Evolutionary conservation across 1,139 yeast species (phyloP), one percentile per base, ranked within the genome.

Genomic region (Diutina sp.): DNA sequence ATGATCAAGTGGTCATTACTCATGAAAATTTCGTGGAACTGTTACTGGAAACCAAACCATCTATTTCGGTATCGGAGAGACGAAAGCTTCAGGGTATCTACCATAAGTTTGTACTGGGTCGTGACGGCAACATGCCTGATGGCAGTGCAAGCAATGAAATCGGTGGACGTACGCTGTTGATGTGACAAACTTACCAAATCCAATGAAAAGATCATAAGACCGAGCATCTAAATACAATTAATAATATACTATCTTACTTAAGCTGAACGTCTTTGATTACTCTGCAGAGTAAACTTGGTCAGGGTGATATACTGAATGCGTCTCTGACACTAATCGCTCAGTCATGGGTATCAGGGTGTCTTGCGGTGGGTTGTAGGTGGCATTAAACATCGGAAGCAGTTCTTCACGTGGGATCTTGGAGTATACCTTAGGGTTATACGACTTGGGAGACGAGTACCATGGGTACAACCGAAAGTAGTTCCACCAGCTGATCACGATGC

Each of bases 41-140:
- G 0, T 70, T 89, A 55, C 65, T 70, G 32, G 96, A 88, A 60
- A 90, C 97, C 0, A 90, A 87, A 62, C 91, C 96, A 9, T 88
- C 96, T 51, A 90, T 93, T 54, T 90, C 97, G 0, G 70, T 73
- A 0, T 79, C 83, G 21, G 98, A 93, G 65, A 78, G 81, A 61
- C 62, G 64, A 12, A 88, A 90, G 65, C 78, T 91, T 56, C 71
- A 74, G 32, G 71, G 67, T 0, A 85, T 93, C 54, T 93, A 93
- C 67, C 68, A 75, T 46, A 84, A 87, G 66, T 93, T 93, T 67
- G 82, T 86, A 16, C 79, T 84, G 38, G 93, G 84, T 41, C 72
- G 98, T 54, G 91, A 87, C 60, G 97, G 97, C 0, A 85, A 87
- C 58, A 84, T 91, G 90, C 96, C 95, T 1, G 84, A 84, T 62